Conservation (phyloP, 2,329 filamentous ascomycete species). For the Didymella pinodella region DNA sequence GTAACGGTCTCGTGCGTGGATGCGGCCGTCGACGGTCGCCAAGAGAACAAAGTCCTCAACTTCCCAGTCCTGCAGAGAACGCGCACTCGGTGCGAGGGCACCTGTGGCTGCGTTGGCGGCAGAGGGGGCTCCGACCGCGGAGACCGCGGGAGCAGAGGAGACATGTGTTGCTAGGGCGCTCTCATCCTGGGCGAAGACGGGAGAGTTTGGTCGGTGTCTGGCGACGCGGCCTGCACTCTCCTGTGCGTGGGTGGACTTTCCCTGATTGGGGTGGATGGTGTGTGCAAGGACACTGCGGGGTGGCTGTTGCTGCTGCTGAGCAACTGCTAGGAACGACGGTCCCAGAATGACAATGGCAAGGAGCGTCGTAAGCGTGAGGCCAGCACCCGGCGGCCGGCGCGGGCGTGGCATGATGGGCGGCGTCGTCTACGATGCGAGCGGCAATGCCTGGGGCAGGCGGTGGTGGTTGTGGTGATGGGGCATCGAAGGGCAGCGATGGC, state of each 20-base stretch:
- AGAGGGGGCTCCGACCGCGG: conserved; percentile 94
- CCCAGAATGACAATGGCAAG: conserved; percentile 48
- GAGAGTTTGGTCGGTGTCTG: conserved; percentile 37
- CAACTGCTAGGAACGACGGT: conserved; percentile 47
- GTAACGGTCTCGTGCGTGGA: conserved; percentile 88
- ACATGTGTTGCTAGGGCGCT: conserved; percentile 92
- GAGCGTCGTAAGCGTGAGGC: conserved; percentile 46
- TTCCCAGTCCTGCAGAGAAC: conserved; percentile 99
- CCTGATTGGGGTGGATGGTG: conserved; percentile 29
- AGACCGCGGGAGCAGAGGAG: conserved; percentile 78
- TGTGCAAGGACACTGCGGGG: conserved; percentile 33
- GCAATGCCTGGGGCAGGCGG: conserved; percentile 43
- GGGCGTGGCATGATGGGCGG: conserved; percentile 47
- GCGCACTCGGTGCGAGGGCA: conserved; percentile 74
- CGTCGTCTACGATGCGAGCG: conserved; percentile 32
- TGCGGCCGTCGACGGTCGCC: conserved; percentile 98
- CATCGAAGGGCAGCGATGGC: conserved; percentile 37
- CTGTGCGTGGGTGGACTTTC: conserved; percentile 28
- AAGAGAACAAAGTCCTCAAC: conserved; percentile 99
- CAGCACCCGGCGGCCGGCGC: conserved; percentile 52
- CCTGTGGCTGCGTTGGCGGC: conserved; percentile 60
- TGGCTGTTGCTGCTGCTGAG: conserved; percentile 54
- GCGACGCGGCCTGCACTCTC: conserved; percentile 29
- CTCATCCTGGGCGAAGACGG: conserved; percentile 67
- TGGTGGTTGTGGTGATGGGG: conserved; percentile 40